A percentile compares a stretch with the other conserved stretches of the same genome.
These are phyloP conservation scores for Phycomyces nitens DNA, from an alignment of 192 early-diverging fungal species.

Conservation along the genomic window DNA sequence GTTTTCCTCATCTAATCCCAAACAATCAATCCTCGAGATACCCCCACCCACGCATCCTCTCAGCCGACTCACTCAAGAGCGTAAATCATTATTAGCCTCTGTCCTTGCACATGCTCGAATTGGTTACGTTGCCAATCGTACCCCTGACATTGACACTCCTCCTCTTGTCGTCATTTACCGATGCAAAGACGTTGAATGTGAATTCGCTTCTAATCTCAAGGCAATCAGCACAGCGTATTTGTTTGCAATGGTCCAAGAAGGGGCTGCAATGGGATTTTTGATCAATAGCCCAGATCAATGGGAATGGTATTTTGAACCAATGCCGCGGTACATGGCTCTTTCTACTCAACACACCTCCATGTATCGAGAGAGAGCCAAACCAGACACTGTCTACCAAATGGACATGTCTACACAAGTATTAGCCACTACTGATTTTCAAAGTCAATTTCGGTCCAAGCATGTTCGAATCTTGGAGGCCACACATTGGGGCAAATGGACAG, in stretches of 20 bases:
- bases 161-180: conserved; percentile 24
- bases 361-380: conserved; percentile 12
- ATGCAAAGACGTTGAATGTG: no score
- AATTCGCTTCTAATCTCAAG: background rate
- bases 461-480: conserved; percentile 11
- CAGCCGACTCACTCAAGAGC: conserved; percentile 2
- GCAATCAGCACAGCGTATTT: conserved; percentile 21
- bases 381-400: background rate
- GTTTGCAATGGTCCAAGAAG: conserved; percentile 24
- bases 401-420: no score
- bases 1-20: no score
- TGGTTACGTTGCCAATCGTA: conserved; percentile 29
- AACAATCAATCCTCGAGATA: no score
- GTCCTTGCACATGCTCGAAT: conserved; percentile 25
- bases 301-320: conserved; percentile 28
- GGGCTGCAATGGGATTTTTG: conserved; percentile 21
- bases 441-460: background rate
- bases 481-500: conserved; percentile 2
- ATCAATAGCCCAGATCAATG: conserved; percentile 14
- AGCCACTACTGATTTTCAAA: no score
- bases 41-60: background rate
- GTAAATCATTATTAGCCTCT: conserved; percentile 4
- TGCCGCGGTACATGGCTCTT: conserved; percentile 22
- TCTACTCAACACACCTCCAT: conserved; percentile 18
- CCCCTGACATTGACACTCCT: conserved; percentile 27